Evolutionary conservation across 345 rosid genomes (phyloP).

Genomic region (Rhizophora apiculata): DNA sequence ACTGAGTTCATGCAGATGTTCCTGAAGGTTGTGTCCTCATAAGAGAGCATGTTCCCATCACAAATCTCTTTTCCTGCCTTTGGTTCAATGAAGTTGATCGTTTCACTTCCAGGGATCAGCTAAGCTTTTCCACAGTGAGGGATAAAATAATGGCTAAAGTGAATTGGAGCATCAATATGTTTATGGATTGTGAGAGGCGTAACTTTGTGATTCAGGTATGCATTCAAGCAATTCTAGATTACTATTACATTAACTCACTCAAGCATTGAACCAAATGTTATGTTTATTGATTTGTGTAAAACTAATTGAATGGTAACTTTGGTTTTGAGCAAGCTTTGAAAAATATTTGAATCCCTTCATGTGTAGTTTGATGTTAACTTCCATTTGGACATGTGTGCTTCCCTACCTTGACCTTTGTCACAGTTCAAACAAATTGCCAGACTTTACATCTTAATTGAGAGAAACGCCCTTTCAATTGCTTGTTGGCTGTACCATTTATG

Average conservation of each 20-base stretch:
- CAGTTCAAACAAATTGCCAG: too few relatives aligned
- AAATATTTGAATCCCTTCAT: too few relatives aligned
- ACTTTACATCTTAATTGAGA: too few relatives aligned
- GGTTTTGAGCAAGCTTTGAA: too few relatives aligned
- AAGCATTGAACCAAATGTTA: not conserved
- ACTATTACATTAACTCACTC: not conserved
- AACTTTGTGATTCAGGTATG: conserved; percentile 86
- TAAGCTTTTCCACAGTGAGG: conserved; percentile 82
- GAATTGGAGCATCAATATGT: conserved; percentile 71
- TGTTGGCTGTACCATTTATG: too few relatives aligned
- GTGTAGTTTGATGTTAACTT: too few relatives aligned
- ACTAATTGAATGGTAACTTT: too few relatives aligned
- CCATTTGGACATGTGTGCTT: too few relatives aligned
- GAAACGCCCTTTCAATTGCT: too few relatives aligned
- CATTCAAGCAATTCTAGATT: not conserved
- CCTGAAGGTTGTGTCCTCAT: conserved; percentile 95
- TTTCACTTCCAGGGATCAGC: conserved; percentile 85
- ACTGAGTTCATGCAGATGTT: conserved; percentile 57
- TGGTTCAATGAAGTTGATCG: conserved; percentile 97
- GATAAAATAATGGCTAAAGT: conserved; percentile 71
- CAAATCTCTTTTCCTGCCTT: conserved; percentile 77
- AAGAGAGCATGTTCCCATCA: conserved; percentile 73
- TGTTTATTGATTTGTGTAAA: not conserved
- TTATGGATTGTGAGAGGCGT: conserved; percentile 89
- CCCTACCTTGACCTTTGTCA: too few relatives aligned